Percentiles rank a stretch among this genome's conserved stretches.
These are phyloP conservation scores for Phytophthora crassamura DNA, from an alignment of 352 stramenopile genomes.

Conservation along the genomic window DNA sequence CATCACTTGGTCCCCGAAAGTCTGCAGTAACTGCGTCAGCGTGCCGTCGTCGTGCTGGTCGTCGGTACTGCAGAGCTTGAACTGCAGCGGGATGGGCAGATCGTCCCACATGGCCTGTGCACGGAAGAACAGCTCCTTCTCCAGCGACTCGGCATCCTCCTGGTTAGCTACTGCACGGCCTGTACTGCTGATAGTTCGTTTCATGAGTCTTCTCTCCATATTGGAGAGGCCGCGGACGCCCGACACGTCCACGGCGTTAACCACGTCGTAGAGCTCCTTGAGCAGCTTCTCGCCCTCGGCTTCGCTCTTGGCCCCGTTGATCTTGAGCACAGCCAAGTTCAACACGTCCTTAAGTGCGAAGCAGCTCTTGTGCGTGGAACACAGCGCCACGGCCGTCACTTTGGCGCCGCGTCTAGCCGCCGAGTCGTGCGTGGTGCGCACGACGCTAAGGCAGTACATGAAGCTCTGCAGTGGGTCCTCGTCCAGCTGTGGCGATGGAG, in stretches of 20 bases:
- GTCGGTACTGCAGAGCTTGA: constrained; percentile 85
- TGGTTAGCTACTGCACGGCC: constrained; percentile 38
- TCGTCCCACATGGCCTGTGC: constrained; percentile 67
- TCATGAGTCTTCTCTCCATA: constrained; percentile 79
- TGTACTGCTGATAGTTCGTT: constrained; percentile 70
- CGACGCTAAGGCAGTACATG: constrained; percentile 90
- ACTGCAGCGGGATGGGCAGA: constrained; percentile 68
- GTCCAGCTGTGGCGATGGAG: not conserved
- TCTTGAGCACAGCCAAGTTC: constrained; percentile 75
- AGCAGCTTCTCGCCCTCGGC: constrained; percentile 53
- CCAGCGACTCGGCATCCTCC: constrained; percentile 53
- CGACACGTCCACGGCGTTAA: constrained; percentile 79
- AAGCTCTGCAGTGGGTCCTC: constrained; percentile 70
- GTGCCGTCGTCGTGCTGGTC: constrained; percentile 87
- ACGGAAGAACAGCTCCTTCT: constrained; percentile 68
- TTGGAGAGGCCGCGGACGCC: constrained; percentile 68
- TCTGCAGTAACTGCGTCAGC: constrained; percentile 70
- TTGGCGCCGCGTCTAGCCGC: constrained; percentile 74
- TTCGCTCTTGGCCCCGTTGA: constrained; percentile 57
- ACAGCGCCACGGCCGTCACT: constrained; percentile 86
- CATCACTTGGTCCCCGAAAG: constrained; percentile 88
- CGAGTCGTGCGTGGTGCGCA: constrained; percentile 83
- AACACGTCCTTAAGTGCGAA: constrained; percentile 82
- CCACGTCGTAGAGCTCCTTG: constrained; percentile 64
- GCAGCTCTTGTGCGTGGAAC: constrained; percentile 81